These are phyloP conservation scores for Diaporthe helianthi DNA, from an alignment of 2,329 filamentous ascomycete genomes.

Conservation along the genomic window DNA sequence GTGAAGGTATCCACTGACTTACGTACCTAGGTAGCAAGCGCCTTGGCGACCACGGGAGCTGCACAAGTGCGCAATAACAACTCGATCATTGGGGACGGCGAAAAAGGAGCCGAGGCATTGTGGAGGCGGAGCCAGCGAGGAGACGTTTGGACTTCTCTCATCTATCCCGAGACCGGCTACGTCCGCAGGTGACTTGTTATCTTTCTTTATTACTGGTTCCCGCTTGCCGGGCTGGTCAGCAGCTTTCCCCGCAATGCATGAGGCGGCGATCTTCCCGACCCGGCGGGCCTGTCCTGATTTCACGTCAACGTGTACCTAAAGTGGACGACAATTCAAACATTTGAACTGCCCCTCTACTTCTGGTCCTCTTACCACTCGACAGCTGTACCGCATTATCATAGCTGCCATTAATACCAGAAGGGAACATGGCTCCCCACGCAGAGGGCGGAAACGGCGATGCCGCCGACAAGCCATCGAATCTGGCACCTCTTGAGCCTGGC, in stretches of 20 bases:
- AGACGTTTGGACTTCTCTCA: background rate
- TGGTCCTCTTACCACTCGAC: background rate
- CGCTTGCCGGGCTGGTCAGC: slow-evolving; percentile 19
- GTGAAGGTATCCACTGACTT: no score
- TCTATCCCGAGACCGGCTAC: slow-evolving; percentile 8
- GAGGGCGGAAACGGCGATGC: slow-evolving; percentile 1
- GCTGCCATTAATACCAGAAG: background rate
- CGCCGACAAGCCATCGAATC: slow-evolving; percentile 11
- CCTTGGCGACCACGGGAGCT: background rate
- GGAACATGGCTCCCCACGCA: slow-evolving; percentile 32
- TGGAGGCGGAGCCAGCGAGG: background rate
- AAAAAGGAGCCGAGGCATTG: background rate
- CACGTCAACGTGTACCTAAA: background rate
- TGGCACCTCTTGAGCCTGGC: slow-evolving; percentile 28
- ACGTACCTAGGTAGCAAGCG: background rate
- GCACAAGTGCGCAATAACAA: background rate
- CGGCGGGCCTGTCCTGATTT: background rate
- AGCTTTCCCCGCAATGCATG: slow-evolving; percentile 16
- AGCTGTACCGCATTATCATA: accelerated
- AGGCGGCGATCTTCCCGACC: slow-evolving; percentile 2
- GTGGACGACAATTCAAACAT: no score
- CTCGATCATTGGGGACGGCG: background rate
- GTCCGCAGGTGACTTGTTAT: background rate
- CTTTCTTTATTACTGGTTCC: background rate
- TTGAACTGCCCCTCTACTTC: background rate